These are phyloP conservation scores for Xylaria scruposa DNA, from an alignment of 495 filamentous ascomycete species.

Conservation along the genomic window DNA sequence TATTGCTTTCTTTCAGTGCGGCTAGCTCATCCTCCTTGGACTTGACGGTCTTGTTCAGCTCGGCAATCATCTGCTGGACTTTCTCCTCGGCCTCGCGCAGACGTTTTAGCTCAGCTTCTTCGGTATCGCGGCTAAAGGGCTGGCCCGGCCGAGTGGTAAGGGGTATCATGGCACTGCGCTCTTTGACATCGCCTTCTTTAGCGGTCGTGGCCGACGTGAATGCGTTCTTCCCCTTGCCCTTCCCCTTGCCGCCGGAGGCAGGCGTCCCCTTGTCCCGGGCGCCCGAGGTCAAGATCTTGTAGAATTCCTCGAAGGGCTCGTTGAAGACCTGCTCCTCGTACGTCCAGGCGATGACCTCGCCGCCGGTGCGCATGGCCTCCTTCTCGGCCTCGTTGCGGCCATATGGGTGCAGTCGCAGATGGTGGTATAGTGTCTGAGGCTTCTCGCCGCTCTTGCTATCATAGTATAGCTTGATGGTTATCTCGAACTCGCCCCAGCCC, in stretches of 20 bases:
- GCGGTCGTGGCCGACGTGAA: conserved; percentile 10
- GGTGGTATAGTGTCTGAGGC: conserved; percentile 88
- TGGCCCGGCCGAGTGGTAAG: conserved; percentile 64
- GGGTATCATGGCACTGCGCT: conserved; percentile 76
- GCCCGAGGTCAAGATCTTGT: conserved; percentile 77
- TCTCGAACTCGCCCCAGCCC: conserved; percentile 97
- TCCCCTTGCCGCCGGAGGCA: conserved; percentile 44
- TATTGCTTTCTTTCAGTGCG: conserved; percentile 48
- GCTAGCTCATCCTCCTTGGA: conserved; percentile 62
- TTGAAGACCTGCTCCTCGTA: conserved; percentile 96
- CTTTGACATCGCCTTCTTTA: conserved; percentile 58
- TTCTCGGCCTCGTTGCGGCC: conserved; percentile 75
- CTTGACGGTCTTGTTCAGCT: conserved; percentile 68
- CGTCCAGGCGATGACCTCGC: conserved; percentile 72
- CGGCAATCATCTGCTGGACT: conserved; percentile 67
- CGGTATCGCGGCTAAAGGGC: conserved; percentile 77
- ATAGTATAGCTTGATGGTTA: conserved; percentile 92
- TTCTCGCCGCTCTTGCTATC: conserved; percentile 85
- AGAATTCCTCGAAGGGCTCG: conserved; percentile 90
- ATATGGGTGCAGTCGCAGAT: conserved; percentile 89
- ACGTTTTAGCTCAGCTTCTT: conserved; percentile 73
- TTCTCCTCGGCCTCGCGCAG: conserved; percentile 74
- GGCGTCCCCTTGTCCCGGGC: conserved; percentile 45
- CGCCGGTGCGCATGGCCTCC: conserved; percentile 65
- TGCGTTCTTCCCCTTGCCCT: conserved; percentile 47